Percentiles rank a stretch among this genome's conserved stretches.
Conservation (phyloP, 2,329 filamentous ascomycete genomes). For the Monosporascus sp. region DNA sequence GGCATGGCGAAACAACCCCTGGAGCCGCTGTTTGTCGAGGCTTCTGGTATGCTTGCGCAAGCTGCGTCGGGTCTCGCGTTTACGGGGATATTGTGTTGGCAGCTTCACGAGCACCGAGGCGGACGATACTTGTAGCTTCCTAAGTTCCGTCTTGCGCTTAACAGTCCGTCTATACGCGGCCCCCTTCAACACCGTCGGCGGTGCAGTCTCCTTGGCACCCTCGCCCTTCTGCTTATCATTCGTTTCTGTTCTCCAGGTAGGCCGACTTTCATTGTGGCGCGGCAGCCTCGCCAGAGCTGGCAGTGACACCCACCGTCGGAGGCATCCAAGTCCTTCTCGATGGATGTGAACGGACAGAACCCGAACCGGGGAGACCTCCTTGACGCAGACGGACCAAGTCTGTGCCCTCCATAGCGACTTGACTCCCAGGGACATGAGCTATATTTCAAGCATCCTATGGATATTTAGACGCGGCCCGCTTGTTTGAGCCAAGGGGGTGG, state of each 20-base stretch:
- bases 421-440: slow-evolving; percentile 29
- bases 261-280: too few relatives aligned
- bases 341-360: neutral
- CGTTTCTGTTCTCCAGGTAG: neutral
- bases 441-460: slow-evolving; percentile 18
- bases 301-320: neutral
- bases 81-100: slow-evolving; percentile 8
- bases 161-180: slow-evolving; percentile 6
- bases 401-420: slow-evolving; percentile 24
- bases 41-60: slow-evolving; percentile 15
- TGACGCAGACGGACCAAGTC: slow-evolving; percentile 12
- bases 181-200: slow-evolving; percentile 1
- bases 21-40: slow-evolving; percentile 12
- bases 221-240: neutral
- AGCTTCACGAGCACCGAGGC: slow-evolving; percentile 9
- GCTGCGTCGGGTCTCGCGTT: slow-evolving; percentile 8
- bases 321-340: neutral
- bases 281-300: neutral
- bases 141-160: slow-evolving; percentile 4
- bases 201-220: neutral
- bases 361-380: slow-evolving; percentile 20
- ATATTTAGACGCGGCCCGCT: slow-evolving; percentile 3
- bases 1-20: slow-evolving; percentile 6
- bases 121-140: slow-evolving; percentile 1
- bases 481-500: neutral